Percentiles rank a stretch among this genome's conserved stretches.
These are phyloP conservation scores for Fusarium transvaalense DNA, from an alignment of 2,329 filamentous ascomycete genomes.

Conservation along the genomic window DNA sequence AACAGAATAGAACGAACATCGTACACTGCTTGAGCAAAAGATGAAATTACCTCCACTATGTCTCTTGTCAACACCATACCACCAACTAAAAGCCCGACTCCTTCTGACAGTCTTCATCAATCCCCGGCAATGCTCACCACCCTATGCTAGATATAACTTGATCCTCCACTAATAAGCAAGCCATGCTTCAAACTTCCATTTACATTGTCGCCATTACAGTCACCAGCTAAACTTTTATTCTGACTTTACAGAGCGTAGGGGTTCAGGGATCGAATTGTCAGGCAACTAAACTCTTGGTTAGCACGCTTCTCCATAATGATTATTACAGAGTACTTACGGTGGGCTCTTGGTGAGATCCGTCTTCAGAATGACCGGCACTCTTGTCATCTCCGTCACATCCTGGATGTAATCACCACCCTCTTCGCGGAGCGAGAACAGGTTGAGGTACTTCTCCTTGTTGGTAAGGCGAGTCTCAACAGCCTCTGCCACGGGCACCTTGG, in stretches of 20 bases:
- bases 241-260: conserved; percentile 73
- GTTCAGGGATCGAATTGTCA: conserved; percentile 87
- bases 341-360: conserved; percentile 98
- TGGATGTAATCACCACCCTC: conserved; percentile 97
- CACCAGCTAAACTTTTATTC: conserved; percentile 27
- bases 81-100: conserved; percentile 33
- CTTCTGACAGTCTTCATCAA: conserved; percentile 33
- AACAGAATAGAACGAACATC: conserved; percentile 8
- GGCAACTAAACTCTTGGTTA: conserved; percentile 66
- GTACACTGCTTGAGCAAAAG: conserved; percentile 26
- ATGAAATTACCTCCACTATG: conserved; percentile 43
- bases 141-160: conserved; percentile 22
- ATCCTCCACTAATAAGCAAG: conserved; percentile 23
- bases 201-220: conserved; percentile 24
- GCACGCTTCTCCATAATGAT: conserved; percentile 14
- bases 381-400: conserved; percentile 97
- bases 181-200: conserved; percentile 19
- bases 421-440: conserved; percentile 88
- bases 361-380: conserved; percentile 97
- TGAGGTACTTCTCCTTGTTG: conserved; percentile 97
- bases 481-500: conserved; percentile 83
- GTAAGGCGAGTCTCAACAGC: conserved; percentile 82
- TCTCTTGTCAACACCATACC: conserved; percentile 14
- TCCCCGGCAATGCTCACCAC: conserved; percentile 20
- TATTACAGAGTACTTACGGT: conserved; percentile 81